These are phyloP conservation scores for Tylopilus plumbeoviolaceoides DNA, from an alignment of 768 basidiomycete genomes.

Conservation along the genomic window DNA sequence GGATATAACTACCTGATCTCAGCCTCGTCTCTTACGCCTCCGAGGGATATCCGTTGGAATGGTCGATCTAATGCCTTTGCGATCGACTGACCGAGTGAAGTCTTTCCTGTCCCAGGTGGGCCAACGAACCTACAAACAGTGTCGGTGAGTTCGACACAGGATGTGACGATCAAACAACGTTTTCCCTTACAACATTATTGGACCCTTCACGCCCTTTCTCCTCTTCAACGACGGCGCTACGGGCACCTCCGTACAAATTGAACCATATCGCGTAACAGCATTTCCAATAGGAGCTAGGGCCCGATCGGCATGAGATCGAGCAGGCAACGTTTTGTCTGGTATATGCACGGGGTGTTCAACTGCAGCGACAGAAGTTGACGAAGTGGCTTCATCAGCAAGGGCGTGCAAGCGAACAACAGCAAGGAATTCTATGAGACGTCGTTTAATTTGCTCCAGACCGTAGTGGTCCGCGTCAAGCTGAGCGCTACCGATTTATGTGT, in stretches of 20 bases:
- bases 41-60: constrained; percentile 89
- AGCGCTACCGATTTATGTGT: constrained; percentile 20
- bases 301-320: constrained; percentile 19
- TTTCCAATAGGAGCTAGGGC: constrained; percentile 20
- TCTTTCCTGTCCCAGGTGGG: constrained; percentile 90
- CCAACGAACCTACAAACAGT: constrained; percentile 73
- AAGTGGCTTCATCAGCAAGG: constrained; percentile 20
- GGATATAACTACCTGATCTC: constrained; percentile 47
- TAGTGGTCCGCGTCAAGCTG: constrained; percentile 91
- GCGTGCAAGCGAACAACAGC: constrained; percentile 70
- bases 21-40: constrained; percentile 91
- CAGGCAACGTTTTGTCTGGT: constrained; percentile 14
- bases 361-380: not conserved
- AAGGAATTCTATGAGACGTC: constrained; percentile 85
- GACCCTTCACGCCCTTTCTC: constrained; percentile 56
- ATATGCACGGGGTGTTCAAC: constrained; percentile 17
- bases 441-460: constrained; percentile 90
- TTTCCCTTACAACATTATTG: constrained; percentile 57
- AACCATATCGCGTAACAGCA: constrained; percentile 10
- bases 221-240: constrained; percentile 8
- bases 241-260: constrained; percentile 1
- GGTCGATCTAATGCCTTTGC: constrained; percentile 79
- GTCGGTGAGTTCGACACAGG: not conserved
- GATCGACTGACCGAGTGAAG: constrained; percentile 84
- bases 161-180: not conserved